phyloP scores from a whole-genome alignment of 2,329 filamentous ascomycete species.

The Phialophora macrospora region DNA sequence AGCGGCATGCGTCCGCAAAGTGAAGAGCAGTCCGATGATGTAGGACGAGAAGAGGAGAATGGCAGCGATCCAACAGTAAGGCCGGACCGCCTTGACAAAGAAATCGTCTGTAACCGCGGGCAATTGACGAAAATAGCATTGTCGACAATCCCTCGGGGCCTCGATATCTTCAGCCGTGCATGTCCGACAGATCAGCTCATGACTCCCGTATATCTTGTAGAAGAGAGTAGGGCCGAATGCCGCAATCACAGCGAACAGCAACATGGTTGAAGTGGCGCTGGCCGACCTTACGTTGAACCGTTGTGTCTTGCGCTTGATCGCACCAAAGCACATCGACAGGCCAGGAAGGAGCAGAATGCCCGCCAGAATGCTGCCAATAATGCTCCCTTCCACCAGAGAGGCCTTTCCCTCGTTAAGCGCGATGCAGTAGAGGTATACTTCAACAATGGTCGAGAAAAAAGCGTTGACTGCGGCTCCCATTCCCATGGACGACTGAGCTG shows the following conservation, averaged over 20 bases:
- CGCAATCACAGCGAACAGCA: conserved; percentile 92
- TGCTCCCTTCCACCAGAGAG: conserved; percentile 90
- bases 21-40: conserved; percentile 92
- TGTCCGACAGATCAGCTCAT: conserved; percentile 82
- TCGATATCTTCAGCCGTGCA: conserved; percentile 64
- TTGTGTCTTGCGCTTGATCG: conserved; percentile 96
- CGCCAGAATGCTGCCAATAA: conserved; percentile 96
- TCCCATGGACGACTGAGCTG: conserved; percentile 97
- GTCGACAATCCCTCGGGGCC: conserved; percentile 71
- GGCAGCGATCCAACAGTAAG: conserved; percentile 90
- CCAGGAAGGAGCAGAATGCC: conserved; percentile 94
- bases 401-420: conserved; percentile 91
- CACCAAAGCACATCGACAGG: conserved; percentile 97
- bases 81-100: conserved; percentile 86
- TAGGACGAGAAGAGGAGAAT: conserved; percentile 88
- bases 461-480: conserved; percentile 96
- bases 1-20: conserved; percentile 90
- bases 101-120: conserved; percentile 85
- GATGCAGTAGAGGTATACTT: conserved; percentile 96
- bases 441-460: conserved; percentile 96
- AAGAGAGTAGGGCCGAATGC: conserved; percentile 95
- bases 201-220: conserved; percentile 97
- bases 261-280: conserved; percentile 96
- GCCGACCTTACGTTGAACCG: conserved; percentile 97
- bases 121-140: conserved; percentile 90